Conservation (phyloP, 2,329 filamentous ascomycete genomes). For the Dothidotthia symphoricarpi region DNA sequence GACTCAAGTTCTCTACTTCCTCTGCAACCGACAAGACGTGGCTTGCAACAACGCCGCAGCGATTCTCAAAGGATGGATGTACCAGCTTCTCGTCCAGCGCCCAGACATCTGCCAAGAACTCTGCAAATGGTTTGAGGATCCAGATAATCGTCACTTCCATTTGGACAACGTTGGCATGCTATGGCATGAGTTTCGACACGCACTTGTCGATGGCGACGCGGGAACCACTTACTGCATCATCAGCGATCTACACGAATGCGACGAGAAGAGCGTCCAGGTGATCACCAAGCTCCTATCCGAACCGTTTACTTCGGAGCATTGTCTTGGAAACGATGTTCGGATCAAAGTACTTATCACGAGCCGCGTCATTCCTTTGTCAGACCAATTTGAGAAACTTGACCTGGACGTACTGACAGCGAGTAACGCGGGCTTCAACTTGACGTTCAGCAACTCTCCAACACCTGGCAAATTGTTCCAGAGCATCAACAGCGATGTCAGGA, state of each 20-base stretch:
- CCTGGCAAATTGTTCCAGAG: too few relatives aligned
- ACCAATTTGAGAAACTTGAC: background rate
- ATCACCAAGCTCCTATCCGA: background rate
- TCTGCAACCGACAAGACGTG: background rate
- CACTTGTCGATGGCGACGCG: background rate
- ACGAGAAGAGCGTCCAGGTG: background rate
- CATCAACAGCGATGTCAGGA: too few relatives aligned
- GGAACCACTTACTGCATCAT: constrained; percentile 1
- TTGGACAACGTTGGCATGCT: background rate
- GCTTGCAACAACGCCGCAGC: background rate
- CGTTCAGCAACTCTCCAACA: too few relatives aligned
- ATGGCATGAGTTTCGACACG: background rate
- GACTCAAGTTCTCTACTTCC: constrained; percentile 1
- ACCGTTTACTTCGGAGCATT: background rate
- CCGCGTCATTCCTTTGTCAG: background rate
- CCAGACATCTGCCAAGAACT: background rate
- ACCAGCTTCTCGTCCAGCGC: constrained; percentile 1
- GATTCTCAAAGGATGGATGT: constrained; percentile 1
- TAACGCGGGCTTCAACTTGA: too few relatives aligned
- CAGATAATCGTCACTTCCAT: background rate
- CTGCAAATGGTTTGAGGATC: background rate
- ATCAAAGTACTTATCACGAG: background rate
- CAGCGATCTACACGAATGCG: background rate
- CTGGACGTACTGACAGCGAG: background rate
- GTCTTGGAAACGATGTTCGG: background rate